These are phyloP conservation scores for Apophysomyces elegans DNA, from an alignment of 371 early-diverging fungal species.

Conservation along the genomic window DNA sequence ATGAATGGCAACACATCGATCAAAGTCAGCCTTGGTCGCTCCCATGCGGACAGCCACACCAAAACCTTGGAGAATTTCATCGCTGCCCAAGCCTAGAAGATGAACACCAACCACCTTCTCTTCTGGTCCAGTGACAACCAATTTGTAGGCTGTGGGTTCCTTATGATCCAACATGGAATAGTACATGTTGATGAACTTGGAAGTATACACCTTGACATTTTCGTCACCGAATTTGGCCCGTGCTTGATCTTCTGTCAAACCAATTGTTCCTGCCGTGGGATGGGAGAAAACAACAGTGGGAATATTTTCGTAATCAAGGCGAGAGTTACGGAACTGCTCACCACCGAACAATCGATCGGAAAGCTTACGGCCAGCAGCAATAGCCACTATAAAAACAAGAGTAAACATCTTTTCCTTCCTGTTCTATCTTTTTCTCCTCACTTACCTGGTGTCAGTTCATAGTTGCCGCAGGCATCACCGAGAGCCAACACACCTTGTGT, in stretches of 20 bases:
- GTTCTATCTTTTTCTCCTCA: not conserved
- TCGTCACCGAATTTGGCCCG: constrained; percentile 72
- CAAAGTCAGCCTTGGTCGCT: constrained; percentile 96
- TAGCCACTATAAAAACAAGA: constrained; percentile 64
- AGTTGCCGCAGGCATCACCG: constrained; percentile 93
- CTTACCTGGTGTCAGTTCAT: constrained; percentile 90
- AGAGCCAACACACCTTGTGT: constrained; percentile 80
- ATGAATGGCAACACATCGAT: constrained; percentile 95
- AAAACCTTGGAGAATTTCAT: constrained; percentile 95
- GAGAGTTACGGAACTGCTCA: constrained; percentile 61
- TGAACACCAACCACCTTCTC: constrained; percentile 97
- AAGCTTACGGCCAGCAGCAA: constrained; percentile 92
- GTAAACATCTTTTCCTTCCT: not conserved
- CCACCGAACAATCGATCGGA: constrained; percentile 93
- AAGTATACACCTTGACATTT: constrained; percentile 81
- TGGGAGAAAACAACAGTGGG: constrained; percentile 98
- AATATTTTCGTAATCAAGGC: constrained; percentile 90
- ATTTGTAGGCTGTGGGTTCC: constrained; percentile 88
- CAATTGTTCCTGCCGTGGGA: constrained; percentile 89
- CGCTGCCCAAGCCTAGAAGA: constrained; percentile 87
- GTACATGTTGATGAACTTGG: constrained; percentile 92
- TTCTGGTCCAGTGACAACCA: constrained; percentile 82
- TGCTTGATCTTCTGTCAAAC: constrained; percentile 88
- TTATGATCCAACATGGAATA: constrained; percentile 88
- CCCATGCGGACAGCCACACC: constrained; percentile 86